Conservation (phyloP, 306 rosid genomes). For the Lathyrus oleraceus region DNA sequence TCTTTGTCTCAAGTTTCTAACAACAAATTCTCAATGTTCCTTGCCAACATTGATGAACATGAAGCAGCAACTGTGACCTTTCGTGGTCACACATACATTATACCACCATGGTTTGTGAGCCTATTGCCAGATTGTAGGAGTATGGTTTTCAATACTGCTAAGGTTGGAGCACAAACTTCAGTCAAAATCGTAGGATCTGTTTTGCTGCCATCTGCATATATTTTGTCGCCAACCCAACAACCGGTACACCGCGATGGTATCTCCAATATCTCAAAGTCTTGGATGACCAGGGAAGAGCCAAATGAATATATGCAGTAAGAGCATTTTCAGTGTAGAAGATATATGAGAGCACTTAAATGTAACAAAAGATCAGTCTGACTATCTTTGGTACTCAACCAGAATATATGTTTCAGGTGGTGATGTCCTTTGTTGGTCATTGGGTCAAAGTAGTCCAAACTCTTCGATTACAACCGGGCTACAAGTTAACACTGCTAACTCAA, state of each 20-base stretch:
- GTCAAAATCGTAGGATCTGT: slow-evolving; percentile 54
- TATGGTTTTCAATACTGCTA: slow-evolving; percentile 79
- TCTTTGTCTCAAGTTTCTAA: slow-evolving; percentile 41
- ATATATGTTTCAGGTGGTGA: slow-evolving; percentile 72
- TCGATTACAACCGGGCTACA: slow-evolving; percentile 75
- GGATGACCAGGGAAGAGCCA: slow-evolving; percentile 86
- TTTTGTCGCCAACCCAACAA: slow-evolving; percentile 40
- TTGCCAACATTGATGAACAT: slow-evolving; percentile 84
- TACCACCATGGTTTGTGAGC: slow-evolving; percentile 98
- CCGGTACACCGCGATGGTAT: slow-evolving; percentile 31
- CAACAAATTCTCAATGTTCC: slow-evolving; percentile 78
- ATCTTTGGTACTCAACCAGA: slow-evolving; percentile 84
- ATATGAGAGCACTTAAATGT: slow-evolving; percentile 94
- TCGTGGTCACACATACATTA: slow-evolving; percentile 60
- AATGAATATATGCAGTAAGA: slow-evolving; percentile 65
- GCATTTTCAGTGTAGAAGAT: slow-evolving; percentile 60
- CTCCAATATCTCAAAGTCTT: slow-evolving; percentile 45
- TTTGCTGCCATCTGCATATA: slow-evolving; percentile 49
- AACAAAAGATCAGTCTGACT: too few species aligned
- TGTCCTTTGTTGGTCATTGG: slow-evolving; percentile 69
- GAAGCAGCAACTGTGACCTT: slow-evolving; percentile 66
- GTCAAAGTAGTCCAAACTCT: slow-evolving; percentile 74
- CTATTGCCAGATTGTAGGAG: slow-evolving; percentile 89
- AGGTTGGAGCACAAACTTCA: slow-evolving; percentile 89
- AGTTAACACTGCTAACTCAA: slow-evolving; percentile 65